Conservation (phyloP, 1,284 basidiomycete species). For the Phenoliferia sp. region DNA sequence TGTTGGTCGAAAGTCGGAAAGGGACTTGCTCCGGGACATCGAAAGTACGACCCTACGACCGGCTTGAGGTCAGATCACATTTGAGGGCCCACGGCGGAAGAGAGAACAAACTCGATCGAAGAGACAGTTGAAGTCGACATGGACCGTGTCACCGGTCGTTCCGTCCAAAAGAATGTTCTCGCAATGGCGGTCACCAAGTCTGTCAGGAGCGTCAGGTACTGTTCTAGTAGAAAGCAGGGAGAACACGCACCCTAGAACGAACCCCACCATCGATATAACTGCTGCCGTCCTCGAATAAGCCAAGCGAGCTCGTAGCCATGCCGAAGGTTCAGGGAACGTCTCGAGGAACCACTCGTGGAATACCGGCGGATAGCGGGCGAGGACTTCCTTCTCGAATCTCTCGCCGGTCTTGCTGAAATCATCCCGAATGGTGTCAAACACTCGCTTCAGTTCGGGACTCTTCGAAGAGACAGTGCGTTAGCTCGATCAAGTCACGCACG, state of each 20-base stretch:
- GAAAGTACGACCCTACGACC: constrained; percentile 71
- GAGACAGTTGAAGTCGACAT: constrained; percentile 97
- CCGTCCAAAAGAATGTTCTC: constrained; percentile 95
- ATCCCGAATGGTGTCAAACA: constrained; percentile 58
- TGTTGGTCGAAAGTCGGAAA: constrained; percentile 91
- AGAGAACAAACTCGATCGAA: constrained; percentile 66
- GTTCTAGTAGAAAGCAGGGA: neutral
- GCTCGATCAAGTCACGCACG: neutral
- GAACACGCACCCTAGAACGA: constrained; percentile 75
- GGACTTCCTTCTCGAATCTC: constrained; percentile 59
- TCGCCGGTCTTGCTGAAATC: constrained; percentile 52
- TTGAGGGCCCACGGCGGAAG: too few relatives aligned
- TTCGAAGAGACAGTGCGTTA: constrained; percentile 30
- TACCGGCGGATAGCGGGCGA: constrained; percentile 72
- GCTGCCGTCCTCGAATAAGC: constrained; percentile 85
- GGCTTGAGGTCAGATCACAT: neutral
- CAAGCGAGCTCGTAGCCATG: constrained; percentile 85
- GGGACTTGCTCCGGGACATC: constrained; percentile 91
- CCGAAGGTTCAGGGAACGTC: constrained; percentile 92
- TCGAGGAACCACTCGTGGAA: constrained; percentile 98
- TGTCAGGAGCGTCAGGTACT: constrained; percentile 40
- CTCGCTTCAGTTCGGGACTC: constrained; percentile 52
- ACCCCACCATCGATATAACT: constrained; percentile 99
- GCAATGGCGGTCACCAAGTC: constrained; percentile 93
- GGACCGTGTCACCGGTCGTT: constrained; percentile 84